Evolutionary conservation across 345 rosid species (phyloP).

Genomic region (Ricinus communis): DNA sequence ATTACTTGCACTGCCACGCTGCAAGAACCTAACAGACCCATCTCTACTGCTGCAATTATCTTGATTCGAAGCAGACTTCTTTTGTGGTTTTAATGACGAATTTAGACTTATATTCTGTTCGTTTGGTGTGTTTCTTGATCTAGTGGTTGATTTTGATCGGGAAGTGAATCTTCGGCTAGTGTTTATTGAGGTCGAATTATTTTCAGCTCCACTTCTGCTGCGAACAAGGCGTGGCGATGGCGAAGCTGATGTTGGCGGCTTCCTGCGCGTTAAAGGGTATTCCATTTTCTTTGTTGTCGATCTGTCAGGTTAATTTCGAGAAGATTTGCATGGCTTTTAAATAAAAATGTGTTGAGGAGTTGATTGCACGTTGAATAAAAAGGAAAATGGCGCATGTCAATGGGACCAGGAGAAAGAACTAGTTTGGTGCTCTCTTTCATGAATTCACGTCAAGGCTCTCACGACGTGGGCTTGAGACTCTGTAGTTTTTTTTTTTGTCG

Average conservation of each 20-base stretch:
- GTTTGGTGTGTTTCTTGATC: slow-evolving; percentile 23
- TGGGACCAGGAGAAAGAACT: not conserved
- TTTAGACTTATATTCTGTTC: slow-evolving; percentile 12
- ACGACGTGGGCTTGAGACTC: not conserved
- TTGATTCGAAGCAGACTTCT: slow-evolving; percentile 3
- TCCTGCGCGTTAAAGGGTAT: slow-evolving; percentile 19
- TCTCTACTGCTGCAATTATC: slow-evolving; percentile 13
- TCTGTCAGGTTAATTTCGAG: not conserved
- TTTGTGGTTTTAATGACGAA: slow-evolving; percentile 1
- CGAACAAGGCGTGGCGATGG: slow-evolving; percentile 32
- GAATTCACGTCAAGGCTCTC: slow-evolving; percentile 5
- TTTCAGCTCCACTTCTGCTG: slow-evolving; percentile 48
- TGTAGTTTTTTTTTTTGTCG: too few relatives aligned
- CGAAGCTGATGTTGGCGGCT: slow-evolving; percentile 1
- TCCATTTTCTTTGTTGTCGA: slow-evolving; percentile 16
- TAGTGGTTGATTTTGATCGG: slow-evolving; percentile 48
- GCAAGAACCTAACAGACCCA: slow-evolving; percentile 38
- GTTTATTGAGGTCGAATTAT: slow-evolving; percentile 6
- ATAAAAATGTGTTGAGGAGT: not conserved
- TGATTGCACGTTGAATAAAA: slow-evolving; percentile 11
- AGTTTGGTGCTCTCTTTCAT: not conserved
- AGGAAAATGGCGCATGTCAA: not conserved
- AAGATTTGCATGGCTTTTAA: not conserved
- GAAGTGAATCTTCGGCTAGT: slow-evolving; percentile 20
- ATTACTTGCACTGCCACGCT: slow-evolving; percentile 38